These are phyloP conservation scores for Lunasporangiospora selenospora DNA, from an alignment of 192 early-diverging fungal species.

Conservation along the genomic window DNA sequence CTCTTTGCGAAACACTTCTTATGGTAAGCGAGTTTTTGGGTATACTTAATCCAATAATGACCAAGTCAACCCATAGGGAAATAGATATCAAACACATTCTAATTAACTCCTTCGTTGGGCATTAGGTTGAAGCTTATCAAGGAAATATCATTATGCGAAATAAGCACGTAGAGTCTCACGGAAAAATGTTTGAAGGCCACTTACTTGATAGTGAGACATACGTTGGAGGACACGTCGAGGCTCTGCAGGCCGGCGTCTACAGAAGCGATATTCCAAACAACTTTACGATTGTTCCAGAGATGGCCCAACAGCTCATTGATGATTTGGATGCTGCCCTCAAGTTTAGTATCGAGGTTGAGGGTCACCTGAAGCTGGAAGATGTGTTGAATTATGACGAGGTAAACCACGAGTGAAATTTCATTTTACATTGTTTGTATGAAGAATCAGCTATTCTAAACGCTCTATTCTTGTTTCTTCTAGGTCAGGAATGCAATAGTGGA, in stretches of 20 bases:
- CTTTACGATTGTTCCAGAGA: constrained; percentile 80
- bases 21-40: constrained; percentile 72
- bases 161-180: constrained; percentile 86
- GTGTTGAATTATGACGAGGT: constrained; percentile 94
- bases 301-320: constrained; percentile 84
- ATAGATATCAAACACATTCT: too few species aligned
- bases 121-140: constrained; percentile 84
- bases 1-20: constrained; percentile 93
- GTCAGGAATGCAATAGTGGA: constrained; percentile 67
- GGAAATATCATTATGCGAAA: constrained; percentile 96
- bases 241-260: constrained; percentile 98
- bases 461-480: constrained; percentile 27
- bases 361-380: constrained; percentile 73
- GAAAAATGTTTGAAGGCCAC: constrained; percentile 88
- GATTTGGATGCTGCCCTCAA: constrained; percentile 90
- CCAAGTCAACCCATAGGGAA: constrained; percentile 1
- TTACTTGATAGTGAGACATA: constrained; percentile 95
- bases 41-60: background rate
- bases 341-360: constrained; percentile 90
- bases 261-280: constrained; percentile 89
- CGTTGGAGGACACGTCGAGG: constrained; percentile 99
- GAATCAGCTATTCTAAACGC: constrained; percentile 25
- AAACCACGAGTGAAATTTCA: background rate
- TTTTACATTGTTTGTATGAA: constrained; percentile 6
- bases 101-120: background rate